Percentiles rank a stretch among this genome's conserved stretches.
Conservation (phyloP, 768 basidiomycete species). For the Rhodotorula diobovata region DNA sequence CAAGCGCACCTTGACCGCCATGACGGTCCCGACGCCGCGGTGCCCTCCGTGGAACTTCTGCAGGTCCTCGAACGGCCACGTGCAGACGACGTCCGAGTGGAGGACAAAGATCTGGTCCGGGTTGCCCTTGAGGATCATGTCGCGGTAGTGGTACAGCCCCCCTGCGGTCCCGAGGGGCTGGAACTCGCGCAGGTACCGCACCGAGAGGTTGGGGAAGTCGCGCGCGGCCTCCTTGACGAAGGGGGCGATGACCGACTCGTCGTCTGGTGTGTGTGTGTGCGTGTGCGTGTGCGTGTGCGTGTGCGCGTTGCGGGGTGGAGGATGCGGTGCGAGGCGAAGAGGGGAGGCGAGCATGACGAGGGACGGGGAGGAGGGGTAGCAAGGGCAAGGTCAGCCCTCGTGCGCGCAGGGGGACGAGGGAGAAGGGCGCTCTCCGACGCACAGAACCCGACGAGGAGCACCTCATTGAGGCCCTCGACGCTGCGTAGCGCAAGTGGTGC, state of each 20-base stretch:
- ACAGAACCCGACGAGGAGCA: constrained; percentile 51
- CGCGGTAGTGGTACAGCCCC: constrained; percentile 45
- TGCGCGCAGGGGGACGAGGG: background rate
- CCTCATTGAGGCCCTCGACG: constrained; percentile 48
- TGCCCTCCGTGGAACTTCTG: constrained; percentile 49
- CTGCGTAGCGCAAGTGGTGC: constrained; percentile 8
- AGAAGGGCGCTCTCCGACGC: background rate
- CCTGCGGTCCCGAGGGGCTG: constrained; percentile 51
- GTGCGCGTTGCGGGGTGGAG: too few species aligned
- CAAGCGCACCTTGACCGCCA: constrained; percentile 50
- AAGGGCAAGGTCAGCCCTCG: too few species aligned
- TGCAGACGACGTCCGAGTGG: constrained; percentile 52
- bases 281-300: too few species aligned
- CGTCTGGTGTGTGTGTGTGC: too few species aligned
- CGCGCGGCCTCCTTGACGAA: constrained; percentile 50
- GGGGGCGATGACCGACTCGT: constrained; percentile 48
- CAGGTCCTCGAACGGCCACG: constrained; percentile 47
- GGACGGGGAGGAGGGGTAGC: background rate
- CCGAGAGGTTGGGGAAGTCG: constrained; percentile 51
- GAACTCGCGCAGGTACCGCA: constrained; percentile 52
- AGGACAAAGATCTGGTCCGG: constrained; percentile 51
- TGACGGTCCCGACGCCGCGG: constrained; percentile 51
- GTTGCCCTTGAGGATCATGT: constrained; percentile 48
- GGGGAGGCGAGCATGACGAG: too few species aligned
- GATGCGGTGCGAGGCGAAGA: too few species aligned